Evolutionary conservation across 306 rosid species (phyloP).

Genomic region (Citrullus amarus): DNA sequence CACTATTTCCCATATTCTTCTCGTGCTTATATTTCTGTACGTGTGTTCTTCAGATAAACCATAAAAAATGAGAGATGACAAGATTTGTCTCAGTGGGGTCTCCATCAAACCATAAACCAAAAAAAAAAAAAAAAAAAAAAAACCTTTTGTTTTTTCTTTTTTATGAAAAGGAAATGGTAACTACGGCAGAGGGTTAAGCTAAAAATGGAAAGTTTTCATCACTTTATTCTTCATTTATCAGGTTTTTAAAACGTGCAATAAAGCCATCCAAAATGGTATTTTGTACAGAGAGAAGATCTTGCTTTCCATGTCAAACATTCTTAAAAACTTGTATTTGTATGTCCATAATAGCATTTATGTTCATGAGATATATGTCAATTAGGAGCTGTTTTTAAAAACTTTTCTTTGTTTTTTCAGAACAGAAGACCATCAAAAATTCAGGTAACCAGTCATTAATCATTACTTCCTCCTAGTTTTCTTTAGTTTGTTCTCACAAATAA

Average conservation of each 20-base stretch:
- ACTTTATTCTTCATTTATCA: not conserved
- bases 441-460: not conserved
- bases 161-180: not conserved
- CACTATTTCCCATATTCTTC: not conserved
- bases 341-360: not conserved
- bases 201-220: constrained; percentile 5
- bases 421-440: not conserved
- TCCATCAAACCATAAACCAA: not conserved
- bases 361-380: not conserved
- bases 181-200: not conserved
- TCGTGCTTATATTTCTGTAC: not conserved
- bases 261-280: not conserved
- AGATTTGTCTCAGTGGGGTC: not conserved
- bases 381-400: not conserved
- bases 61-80: not conserved
- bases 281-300: not conserved
- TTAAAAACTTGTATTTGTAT: not conserved
- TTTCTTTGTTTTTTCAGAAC: not conserved
- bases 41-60: not conserved
- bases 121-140: not conserved
- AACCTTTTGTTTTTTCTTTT: not conserved
- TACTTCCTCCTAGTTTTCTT: not conserved
- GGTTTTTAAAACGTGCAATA: constrained; percentile 7
- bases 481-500: not conserved
- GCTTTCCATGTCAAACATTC: constrained; percentile 2